Conservation (phyloP, 495 filamentous ascomycete species). For the Sporormia fimetaria region DNA sequence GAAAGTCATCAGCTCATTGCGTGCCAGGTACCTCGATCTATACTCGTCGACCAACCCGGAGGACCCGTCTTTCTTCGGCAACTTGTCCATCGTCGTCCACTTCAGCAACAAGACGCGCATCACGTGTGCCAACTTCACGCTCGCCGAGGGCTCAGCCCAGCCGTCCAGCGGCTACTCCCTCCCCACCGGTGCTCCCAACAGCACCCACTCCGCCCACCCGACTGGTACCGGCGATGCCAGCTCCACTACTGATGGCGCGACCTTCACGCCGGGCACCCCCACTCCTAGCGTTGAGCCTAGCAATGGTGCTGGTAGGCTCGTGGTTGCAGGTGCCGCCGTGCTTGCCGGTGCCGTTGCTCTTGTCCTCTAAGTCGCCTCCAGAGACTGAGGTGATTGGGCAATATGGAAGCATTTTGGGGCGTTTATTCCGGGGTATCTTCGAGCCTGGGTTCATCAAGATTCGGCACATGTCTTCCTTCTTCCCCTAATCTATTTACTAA, state of each 20-base stretch:
- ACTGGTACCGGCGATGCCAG: conserved; percentile 3
- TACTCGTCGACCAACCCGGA: conserved; percentile 51
- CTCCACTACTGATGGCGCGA: background rate
- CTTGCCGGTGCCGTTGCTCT: conserved; percentile 1
- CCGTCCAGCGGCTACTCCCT: conserved; percentile 6
- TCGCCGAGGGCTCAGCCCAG: conserved; percentile 1
- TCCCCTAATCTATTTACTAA: too few relatives aligned
- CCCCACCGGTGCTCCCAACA: conserved; percentile 4
- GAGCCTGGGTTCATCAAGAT: too few relatives aligned
- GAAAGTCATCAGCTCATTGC: conserved; percentile 3
- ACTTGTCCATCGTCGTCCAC: conserved; percentile 70
- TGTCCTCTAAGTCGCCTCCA: too few relatives aligned
- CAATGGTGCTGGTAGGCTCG: background rate
- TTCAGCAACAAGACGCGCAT: conserved; percentile 57
- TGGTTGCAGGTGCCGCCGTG: background rate
- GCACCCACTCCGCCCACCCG: conserved; percentile 1
- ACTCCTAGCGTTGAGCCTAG: background rate
- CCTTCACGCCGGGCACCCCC: conserved; percentile 4
- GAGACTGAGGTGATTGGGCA: too few relatives aligned
- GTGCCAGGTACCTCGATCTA: conserved; percentile 47
- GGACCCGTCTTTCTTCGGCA: conserved; percentile 59
- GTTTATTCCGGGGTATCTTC: too few relatives aligned
- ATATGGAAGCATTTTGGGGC: too few relatives aligned
- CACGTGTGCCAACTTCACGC: conserved; percentile 57
- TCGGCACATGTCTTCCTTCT: too few relatives aligned